Conservation (phyloP, 2,329 filamentous ascomycete species). For the Ophiostoma quercus region DNA sequence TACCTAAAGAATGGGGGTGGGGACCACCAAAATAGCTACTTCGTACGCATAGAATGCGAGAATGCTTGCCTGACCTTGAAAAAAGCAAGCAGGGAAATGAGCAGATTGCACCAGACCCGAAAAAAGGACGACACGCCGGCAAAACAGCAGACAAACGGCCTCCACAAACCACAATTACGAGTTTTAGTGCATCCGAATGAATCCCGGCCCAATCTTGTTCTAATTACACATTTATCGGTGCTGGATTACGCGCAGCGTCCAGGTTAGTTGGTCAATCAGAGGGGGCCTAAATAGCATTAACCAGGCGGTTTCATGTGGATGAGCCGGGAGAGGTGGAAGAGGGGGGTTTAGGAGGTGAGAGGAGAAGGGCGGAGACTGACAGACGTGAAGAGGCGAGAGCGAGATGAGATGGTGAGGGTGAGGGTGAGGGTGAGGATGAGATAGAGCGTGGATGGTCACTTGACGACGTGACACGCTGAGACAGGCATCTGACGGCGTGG, state of each 20-base stretch:
- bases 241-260: neutral
- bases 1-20: neutral
- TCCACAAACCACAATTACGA: constrained; percentile 10
- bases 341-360: neutral
- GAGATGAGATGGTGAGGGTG: neutral
- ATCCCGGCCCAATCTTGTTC: neutral
- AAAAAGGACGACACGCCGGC: constrained; percentile 11
- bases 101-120: neutral
- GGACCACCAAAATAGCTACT: constrained; percentile 10
- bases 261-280: neutral
- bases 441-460: neutral
- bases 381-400: neutral
- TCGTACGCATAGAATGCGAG: neutral
- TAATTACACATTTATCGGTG: neutral
- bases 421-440: neutral
- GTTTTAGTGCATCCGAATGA: neutral
- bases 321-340: constrained; percentile 5
- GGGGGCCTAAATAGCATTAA: constrained; percentile 8
- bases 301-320: constrained; percentile 2
- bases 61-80: constrained; percentile 17
- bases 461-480: neutral
- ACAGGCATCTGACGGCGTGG: neutral
- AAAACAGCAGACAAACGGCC: constrained; percentile 2
- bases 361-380: neutral
- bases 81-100: constrained; percentile 20